phyloP scores from a whole-genome alignment of 305 asterid species.

The Fraxinus nigra region DNA sequence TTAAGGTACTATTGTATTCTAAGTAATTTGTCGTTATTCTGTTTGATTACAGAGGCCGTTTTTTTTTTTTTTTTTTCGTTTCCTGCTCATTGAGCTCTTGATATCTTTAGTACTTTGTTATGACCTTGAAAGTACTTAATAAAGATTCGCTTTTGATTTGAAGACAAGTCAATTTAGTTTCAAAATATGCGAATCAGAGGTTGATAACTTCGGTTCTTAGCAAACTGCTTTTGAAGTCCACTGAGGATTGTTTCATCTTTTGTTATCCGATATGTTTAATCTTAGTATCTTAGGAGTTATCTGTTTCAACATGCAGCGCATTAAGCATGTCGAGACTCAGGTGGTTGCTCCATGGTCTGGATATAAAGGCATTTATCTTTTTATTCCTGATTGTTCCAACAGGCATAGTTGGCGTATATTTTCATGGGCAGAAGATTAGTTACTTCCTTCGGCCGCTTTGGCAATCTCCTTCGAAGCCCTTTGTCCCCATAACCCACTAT shows the following conservation, averaged over 20 bases:
- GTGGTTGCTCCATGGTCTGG: slow-evolving; percentile 39
- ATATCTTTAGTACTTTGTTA: not conserved
- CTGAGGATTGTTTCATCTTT: not conserved
- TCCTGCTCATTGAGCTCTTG: not conserved
- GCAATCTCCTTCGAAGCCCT: slow-evolving; percentile 68
- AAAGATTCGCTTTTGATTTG: not conserved
- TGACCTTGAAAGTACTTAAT: not conserved
- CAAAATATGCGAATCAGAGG: not conserved
- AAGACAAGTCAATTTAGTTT: not conserved
- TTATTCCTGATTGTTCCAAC: slow-evolving; percentile 42
- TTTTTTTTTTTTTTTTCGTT: not conserved
- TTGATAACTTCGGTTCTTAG: not conserved
- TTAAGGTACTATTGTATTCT: not conserved
- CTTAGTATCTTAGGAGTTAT: slow-evolving; percentile 13
- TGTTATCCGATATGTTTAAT: slow-evolving; percentile 1
- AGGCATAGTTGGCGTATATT: slow-evolving; percentile 31
- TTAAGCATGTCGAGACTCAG: slow-evolving; percentile 47
- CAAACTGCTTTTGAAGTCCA: not conserved
- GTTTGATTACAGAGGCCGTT: not conserved
- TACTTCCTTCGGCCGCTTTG: slow-evolving; percentile 60
- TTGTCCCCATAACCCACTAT: slow-evolving; percentile 45
- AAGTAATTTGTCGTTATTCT: not conserved
- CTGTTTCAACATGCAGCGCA: slow-evolving; percentile 27
- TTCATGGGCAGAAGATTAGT: slow-evolving; percentile 58
- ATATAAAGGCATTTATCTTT: slow-evolving; percentile 39